Percentiles rank a stretch among this genome's conserved stretches.
Evolutionary conservation across 2,329 filamentous ascomycete genomes (phyloP).

Genomic region (Sporothrix phasma): DNA sequence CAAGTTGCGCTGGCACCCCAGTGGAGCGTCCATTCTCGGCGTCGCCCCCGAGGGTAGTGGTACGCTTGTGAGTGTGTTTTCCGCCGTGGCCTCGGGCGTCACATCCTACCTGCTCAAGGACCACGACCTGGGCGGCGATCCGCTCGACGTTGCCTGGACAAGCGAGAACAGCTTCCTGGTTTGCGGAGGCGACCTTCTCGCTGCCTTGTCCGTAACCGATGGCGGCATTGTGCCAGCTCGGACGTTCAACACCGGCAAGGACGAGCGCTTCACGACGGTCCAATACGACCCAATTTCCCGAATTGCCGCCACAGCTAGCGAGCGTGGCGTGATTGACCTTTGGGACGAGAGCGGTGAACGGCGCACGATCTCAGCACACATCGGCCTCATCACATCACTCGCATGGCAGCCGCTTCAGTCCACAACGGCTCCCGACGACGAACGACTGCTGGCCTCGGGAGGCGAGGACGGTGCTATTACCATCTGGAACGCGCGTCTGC

Average conservation of each 20-base stretch:
- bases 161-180: constrained; percentile 48
- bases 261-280: constrained; percentile 45
- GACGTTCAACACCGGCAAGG: constrained; percentile 43
- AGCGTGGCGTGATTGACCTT: constrained; percentile 50
- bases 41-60: constrained; percentile 47
- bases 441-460: constrained; percentile 51
- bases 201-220: constrained; percentile 38
- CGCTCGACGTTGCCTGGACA: constrained; percentile 51
- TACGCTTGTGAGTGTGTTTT: constrained; percentile 47
- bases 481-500: constrained; percentile 50
- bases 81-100: constrained; percentile 33
- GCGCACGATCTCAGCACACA: constrained; percentile 48
- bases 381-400: constrained; percentile 47
- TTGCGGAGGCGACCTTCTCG: constrained; percentile 46
- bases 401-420: constrained; percentile 49
- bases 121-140: constrained; percentile 41
- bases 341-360: constrained; percentile 46
- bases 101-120: constrained; percentile 38
- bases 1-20: constrained; percentile 52
- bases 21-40: constrained; percentile 43
- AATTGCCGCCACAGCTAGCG: constrained; percentile 48
- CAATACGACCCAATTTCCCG: constrained; percentile 46
- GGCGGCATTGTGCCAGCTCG: constrained; percentile 35
- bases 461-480: constrained; percentile 53
- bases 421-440: constrained; percentile 30